Evolutionary conservation across 2,329 filamentous ascomycete species (phyloP).

Genomic region (Scedosporium aurantiacum): DNA sequence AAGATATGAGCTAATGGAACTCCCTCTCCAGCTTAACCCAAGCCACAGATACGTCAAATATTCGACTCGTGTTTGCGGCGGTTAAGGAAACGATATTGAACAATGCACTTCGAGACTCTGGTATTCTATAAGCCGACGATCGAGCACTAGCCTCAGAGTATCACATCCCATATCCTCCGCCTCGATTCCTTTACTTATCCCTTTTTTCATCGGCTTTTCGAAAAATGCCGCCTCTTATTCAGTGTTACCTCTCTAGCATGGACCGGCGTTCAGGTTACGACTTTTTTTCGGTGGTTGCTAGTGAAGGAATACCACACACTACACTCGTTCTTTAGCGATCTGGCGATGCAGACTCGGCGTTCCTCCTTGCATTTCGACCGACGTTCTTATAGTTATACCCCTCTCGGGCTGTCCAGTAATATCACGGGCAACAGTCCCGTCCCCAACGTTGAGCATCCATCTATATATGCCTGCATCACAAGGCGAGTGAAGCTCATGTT

Average conservation of each 20-base stretch:
- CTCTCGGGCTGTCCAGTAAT: too few relatives aligned
- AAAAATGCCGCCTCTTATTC: background rate
- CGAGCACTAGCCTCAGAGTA: background rate
- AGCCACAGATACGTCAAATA: constrained; percentile 97
- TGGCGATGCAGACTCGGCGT: background rate
- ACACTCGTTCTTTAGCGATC: background rate
- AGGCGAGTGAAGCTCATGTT: too few relatives aligned
- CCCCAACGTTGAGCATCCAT: too few relatives aligned
- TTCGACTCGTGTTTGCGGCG: constrained; percentile 91
- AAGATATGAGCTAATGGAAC: background rate
- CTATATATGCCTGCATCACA: too few relatives aligned
- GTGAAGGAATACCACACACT: background rate
- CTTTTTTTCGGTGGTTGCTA: constrained; percentile 12
- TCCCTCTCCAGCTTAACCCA: constrained; percentile 72
- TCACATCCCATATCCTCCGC: constrained; percentile 9
- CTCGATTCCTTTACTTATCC: constrained; percentile 11
- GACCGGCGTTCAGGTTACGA: constrained; percentile 13
- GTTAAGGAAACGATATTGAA: constrained; percentile 98
- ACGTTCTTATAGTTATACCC: too few relatives aligned
- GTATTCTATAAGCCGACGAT: constrained; percentile 53
- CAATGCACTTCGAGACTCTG: constrained; percentile 95
- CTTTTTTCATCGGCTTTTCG: background rate
- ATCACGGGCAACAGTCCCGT: too few relatives aligned
- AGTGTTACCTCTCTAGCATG: constrained; percentile 13
- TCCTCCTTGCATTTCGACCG: background rate